Base-by-base conservation (phyloP, 2,329 filamentous ascomycete species). In the Penicillium sclerotiorum region DNA sequence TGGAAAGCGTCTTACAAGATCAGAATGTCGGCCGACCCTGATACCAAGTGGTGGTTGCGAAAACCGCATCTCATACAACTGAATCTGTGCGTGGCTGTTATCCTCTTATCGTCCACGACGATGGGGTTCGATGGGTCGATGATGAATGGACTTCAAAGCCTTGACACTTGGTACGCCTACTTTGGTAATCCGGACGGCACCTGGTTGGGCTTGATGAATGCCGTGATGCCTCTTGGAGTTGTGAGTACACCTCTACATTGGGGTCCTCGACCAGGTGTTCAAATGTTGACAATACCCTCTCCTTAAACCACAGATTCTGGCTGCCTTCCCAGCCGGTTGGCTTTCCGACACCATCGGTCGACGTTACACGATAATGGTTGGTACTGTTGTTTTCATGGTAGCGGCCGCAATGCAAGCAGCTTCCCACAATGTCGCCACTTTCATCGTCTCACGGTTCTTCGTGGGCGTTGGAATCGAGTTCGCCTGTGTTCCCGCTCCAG, bases 61-160 rank as follows among this genome's bases (percentile, higher is more conserved):
- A 43, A 22, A n/a, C 39, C 39, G 13, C 46, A 49, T 32, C 46
- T 49, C 6, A 11, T 43, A 6, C 23, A 22, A 11, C 46, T 49
- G 8, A 49, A 49, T 17, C 6, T 18, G 12, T 27, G 21, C 18
- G 35, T 49, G 15, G 20, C 22, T 7, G 43, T 23, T 7, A 17
- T 48, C 1, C 6, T 52, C 9, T 9, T 52, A 2, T 47, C 25
- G 27, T 40, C 47, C 23, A 41, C 37, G 1, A 41, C 47, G 5
- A 20, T 35, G n/a, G 51, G 51, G 11, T 54, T 47, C 32, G 51
- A 54, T 17, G 40, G 37, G 5, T 50, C 47, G 5, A 33, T 54
- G 15, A 57, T 63, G 54, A 71, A 71, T 46, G 66, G 66, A 13
- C 63, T 71, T 1, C 57, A 69, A 45, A 61, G 67, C 4, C 53